Base-by-base conservation (phyloP, 2,329 filamentous ascomycete genomes). In the Exophiala oligosperma region DNA sequence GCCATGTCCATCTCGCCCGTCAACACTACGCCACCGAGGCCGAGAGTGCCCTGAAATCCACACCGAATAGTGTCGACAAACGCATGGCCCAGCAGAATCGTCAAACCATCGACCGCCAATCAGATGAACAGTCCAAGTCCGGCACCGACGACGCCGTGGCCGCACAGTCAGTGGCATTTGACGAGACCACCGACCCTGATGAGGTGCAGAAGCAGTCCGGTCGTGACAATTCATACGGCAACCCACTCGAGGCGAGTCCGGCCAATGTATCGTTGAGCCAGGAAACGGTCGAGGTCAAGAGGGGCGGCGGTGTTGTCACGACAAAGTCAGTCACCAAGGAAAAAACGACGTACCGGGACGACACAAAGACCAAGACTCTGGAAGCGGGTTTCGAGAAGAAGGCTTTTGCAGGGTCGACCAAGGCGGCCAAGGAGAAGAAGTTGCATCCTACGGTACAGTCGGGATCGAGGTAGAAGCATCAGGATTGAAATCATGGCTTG, bases 61-160 rank as follows among this genome's bases (percentile, higher is more conserved):
- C 53, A 46, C 38, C 40, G 44, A 35, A 40, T 21, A 41, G 49
- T 24, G 32, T 52, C 8, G 28, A 51, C 24, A 59, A 61, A 24
- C 40, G 52, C n/a, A 8, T 40, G 17, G 60, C 60, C 4, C 52
- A 56, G 28, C 48, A 54, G 28, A 28, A 56, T 46, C 56, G 60
- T 8, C 47, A 54, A 14, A 23, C n/a, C 9, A 62, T 62, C 17
- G 56, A 59, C 56, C 56, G 60, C 4, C 60, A 62, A 35, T 56
- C 60, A 4, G 44, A 41, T 46, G 60, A 62, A 41, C 44, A 49
- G 7, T 54, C 53, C 24, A 47, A 52, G 49, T 62, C 60, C 14
- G 60, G 56, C 49, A 62, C 60, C 17, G 60, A 62, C 47, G 60
- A 62, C 28, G 60, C 53, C 3, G 60, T 59, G 8, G 60, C 60